These are phyloP conservation scores for Psilocybe sp. DNA, from an alignment of 768 basidiomycete genomes.

Conservation along the genomic window DNA sequence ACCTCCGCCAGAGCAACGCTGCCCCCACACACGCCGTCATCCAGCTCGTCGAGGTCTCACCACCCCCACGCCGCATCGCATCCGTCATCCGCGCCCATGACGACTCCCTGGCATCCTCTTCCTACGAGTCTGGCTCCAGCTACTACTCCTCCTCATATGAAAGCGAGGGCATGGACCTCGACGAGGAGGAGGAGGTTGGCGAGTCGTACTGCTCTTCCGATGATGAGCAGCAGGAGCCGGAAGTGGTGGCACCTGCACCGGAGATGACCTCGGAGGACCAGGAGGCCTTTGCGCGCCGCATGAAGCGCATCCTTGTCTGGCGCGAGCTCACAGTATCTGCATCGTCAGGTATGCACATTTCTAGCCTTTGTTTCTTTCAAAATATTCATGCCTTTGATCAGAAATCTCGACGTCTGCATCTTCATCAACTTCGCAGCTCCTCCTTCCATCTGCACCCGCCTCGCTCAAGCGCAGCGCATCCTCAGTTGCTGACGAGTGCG, in stretches of 20 bases:
- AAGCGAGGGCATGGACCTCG: conserved; percentile 27
- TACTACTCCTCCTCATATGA: conserved; percentile 29
- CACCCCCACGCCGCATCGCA: conserved; percentile 45
- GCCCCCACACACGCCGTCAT: conserved; percentile 56
- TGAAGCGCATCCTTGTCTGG: conserved; percentile 73
- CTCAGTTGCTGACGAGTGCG: conserved; percentile 36
- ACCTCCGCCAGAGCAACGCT: conserved; percentile 31
- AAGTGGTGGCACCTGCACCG: conserved; percentile 13
- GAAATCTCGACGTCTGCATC: no score
- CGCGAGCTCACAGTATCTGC: conserved; percentile 48
- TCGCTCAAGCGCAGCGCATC: conserved; percentile 41
- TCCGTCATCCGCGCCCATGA: conserved; percentile 28
- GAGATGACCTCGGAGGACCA: conserved; percentile 25
- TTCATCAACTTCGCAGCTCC: no score
- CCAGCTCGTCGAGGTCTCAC: conserved; percentile 68
- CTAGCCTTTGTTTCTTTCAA: not conserved
- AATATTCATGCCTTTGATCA: not conserved
- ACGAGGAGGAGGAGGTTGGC: conserved; percentile 37
- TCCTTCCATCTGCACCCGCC: conserved; percentile 2
- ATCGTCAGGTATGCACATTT: conserved; percentile 34
- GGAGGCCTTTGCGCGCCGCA: conserved; percentile 52
- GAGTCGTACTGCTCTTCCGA: conserved; percentile 77
- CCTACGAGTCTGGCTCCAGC: conserved; percentile 39
- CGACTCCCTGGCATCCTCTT: conserved; percentile 34
- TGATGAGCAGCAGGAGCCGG: conserved; percentile 32